Percentiles rank a stretch among this genome's conserved stretches.
Conservation (phyloP, 805 yeast species). For the Vanderwaltozyma polyspora region DNA sequence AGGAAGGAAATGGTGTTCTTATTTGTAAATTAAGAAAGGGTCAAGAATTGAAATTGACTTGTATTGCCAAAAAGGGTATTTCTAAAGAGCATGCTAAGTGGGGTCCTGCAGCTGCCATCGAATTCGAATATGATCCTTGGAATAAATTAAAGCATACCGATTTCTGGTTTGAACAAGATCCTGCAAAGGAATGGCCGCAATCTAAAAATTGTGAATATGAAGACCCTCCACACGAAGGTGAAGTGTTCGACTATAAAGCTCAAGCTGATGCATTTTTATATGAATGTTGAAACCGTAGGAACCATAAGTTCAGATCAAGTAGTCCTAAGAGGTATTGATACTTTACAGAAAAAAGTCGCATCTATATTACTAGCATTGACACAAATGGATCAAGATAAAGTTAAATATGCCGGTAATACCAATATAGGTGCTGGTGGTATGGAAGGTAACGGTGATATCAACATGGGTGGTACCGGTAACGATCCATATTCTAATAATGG, state of each 20-base stretch:
- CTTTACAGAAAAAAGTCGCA: constrained; percentile 83
- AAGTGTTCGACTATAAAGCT: constrained; percentile 74
- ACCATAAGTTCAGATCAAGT: constrained; percentile 82
- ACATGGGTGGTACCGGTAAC: constrained; percentile 22
- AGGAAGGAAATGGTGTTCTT: constrained; percentile 70
- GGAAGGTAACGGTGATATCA: constrained; percentile 19
- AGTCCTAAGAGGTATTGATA: constrained; percentile 70
- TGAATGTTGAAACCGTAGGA: constrained; percentile 90
- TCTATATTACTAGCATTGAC: constrained; percentile 66
- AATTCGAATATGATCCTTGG: constrained; percentile 98
- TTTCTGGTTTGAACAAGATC: constrained; percentile 88
- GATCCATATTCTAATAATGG: constrained; percentile 25
- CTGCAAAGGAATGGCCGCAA: constrained; percentile 88
- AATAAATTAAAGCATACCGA: constrained; percentile 93
- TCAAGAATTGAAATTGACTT: constrained; percentile 78
- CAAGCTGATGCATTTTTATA: constrained; percentile 70
- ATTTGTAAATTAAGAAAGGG: constrained; percentile 85
- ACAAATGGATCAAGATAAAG: constrained; percentile 32
- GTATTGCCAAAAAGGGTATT: constrained; percentile 95
- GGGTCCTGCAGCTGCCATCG: constrained; percentile 94
- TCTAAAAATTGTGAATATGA: constrained; percentile 87
- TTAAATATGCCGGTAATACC: constrained; percentile 27
- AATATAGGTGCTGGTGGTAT: constrained; percentile 1
- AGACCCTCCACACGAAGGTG: constrained; percentile 85
- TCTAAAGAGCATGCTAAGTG: constrained; percentile 98